Conservation (phyloP, 768 basidiomycete genomes). For the Mycena belliarum region DNA sequence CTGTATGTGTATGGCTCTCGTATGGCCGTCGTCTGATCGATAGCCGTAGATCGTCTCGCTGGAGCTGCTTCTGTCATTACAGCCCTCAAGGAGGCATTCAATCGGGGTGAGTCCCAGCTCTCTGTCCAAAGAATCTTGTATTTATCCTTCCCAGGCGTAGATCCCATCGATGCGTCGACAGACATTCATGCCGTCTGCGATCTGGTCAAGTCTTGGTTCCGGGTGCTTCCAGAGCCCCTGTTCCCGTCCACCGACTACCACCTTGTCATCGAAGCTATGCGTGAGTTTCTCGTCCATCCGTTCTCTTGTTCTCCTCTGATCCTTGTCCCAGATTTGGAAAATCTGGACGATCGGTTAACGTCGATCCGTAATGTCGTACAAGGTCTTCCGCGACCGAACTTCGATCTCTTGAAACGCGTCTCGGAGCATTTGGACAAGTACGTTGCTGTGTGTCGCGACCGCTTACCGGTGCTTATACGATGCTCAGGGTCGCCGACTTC, state of each 20-base stretch:
- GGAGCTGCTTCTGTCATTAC: constrained; percentile 74
- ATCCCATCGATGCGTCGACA: constrained; percentile 55
- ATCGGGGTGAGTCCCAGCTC: constrained; percentile 49
- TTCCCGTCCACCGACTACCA: constrained; percentile 68
- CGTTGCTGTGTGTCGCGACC: constrained; percentile 9
- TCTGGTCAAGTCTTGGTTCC: constrained; percentile 84
- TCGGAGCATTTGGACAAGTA: constrained; percentile 83
- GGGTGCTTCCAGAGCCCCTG: constrained; percentile 76
- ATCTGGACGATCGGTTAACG: constrained; percentile 59
- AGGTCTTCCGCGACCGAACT: constrained; percentile 68
- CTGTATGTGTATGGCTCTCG: constrained; percentile 56
- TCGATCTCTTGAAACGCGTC: constrained; percentile 77
- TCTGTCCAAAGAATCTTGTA: background rate
- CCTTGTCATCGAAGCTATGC: constrained; percentile 68
- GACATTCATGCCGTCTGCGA: constrained; percentile 87
- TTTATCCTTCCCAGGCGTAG: constrained; percentile 45
- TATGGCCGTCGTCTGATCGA: background rate
- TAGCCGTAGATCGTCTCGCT: constrained; percentile 70
- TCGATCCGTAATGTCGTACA: constrained; percentile 70
- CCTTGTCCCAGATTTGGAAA: constrained; percentile 72
- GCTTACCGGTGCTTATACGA: background rate
- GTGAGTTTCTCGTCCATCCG: constrained; percentile 42
- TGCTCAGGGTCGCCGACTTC: constrained; percentile 75
- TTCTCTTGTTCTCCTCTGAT: background rate
- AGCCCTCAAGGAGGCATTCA: constrained; percentile 71